These are phyloP conservation scores for Neopestalotiopsis clavispora DNA, from an alignment of 2,329 filamentous ascomycete species.

Conservation along the genomic window DNA sequence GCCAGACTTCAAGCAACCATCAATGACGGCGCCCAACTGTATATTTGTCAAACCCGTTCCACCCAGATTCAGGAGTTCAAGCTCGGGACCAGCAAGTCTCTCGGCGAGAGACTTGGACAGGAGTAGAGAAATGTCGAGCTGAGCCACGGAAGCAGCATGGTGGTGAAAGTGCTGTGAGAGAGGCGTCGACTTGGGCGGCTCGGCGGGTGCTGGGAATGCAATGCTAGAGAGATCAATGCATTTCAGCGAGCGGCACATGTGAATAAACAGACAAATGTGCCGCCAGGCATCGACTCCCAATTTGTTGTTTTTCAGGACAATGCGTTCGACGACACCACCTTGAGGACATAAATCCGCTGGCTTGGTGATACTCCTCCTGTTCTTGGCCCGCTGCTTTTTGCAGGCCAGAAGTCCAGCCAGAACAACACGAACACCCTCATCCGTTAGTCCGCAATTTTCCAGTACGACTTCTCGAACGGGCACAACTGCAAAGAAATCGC, in stretches of 20 bases:
- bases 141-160: constrained; percentile 34
- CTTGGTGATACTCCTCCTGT: constrained; percentile 47
- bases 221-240: constrained; percentile 87
- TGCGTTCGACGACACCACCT: constrained; percentile 80
- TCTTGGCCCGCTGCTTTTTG: constrained; percentile 66
- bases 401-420: constrained; percentile 85
- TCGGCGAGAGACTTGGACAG: constrained; percentile 78
- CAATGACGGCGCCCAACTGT: constrained; percentile 77
- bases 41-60: constrained; percentile 75
- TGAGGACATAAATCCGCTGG: constrained; percentile 49
- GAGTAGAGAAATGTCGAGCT: constrained; percentile 64
- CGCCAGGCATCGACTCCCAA: constrained; percentile 89
- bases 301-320: constrained; percentile 91
- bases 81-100: constrained; percentile 73
- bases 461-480: constrained; percentile 85
- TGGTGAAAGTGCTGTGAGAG: constrained; percentile 30
- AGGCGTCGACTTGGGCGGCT: constrained; percentile 26
- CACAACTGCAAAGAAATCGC: constrained; percentile 93
- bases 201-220: constrained; percentile 63
- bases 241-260: constrained; percentile 86
- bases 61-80: constrained; percentile 84
- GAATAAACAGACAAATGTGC: constrained; percentile 85
- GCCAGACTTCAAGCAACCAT: constrained; percentile 79
- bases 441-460: constrained; percentile 84
- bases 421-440: constrained; percentile 86